Evolutionary conservation across 495 filamentous ascomycete genomes (phyloP).

Genomic region (Wilcoxina mikolae): DNA sequence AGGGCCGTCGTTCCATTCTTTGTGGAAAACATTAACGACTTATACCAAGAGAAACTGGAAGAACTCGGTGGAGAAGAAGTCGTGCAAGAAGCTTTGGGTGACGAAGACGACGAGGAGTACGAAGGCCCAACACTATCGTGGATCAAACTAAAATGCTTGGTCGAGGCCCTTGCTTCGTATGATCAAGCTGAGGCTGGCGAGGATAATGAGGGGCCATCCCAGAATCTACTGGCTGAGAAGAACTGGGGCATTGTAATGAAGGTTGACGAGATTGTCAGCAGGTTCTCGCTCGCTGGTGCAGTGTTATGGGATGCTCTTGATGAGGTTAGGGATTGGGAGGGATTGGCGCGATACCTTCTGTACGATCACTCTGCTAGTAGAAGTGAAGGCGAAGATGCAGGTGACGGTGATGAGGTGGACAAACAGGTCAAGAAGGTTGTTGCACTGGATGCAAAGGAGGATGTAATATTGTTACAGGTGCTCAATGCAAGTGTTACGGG

Average conservation of each 20-base stretch:
- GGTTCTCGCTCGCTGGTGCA: constrained; percentile 71
- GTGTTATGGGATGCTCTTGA: constrained; percentile 67
- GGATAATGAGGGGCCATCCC: constrained; percentile 30
- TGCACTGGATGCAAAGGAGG: constrained; percentile 61
- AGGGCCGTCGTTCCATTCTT: constrained; percentile 85
- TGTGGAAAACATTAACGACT: constrained; percentile 64
- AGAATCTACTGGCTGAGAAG: constrained; percentile 22
- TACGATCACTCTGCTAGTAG: constrained; percentile 65
- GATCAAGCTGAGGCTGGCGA: constrained; percentile 40
- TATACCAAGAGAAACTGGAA: constrained; percentile 64
- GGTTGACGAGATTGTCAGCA: constrained; percentile 50
- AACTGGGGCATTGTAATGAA: constrained; percentile 32
- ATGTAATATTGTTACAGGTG: constrained; percentile 72
- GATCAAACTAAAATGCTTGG: constrained; percentile 82
- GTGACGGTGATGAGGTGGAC: constrained; percentile 41
- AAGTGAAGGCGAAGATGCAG: constrained; percentile 29
- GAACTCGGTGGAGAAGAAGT: constrained; percentile 70
- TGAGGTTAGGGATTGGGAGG: constrained; percentile 73
- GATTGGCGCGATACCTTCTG: constrained; percentile 73
- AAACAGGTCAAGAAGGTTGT: constrained; percentile 48
- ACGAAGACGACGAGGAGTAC: constrained; percentile 54
- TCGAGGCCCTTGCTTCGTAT: constrained; percentile 66
- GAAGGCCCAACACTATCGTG: constrained; percentile 62
- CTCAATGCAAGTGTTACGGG: constrained; percentile 44
- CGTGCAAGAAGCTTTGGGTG: constrained; percentile 49